Conservation (phyloP, 192 early-diverging fungal species). For the Entomortierella lignicola region DNA sequence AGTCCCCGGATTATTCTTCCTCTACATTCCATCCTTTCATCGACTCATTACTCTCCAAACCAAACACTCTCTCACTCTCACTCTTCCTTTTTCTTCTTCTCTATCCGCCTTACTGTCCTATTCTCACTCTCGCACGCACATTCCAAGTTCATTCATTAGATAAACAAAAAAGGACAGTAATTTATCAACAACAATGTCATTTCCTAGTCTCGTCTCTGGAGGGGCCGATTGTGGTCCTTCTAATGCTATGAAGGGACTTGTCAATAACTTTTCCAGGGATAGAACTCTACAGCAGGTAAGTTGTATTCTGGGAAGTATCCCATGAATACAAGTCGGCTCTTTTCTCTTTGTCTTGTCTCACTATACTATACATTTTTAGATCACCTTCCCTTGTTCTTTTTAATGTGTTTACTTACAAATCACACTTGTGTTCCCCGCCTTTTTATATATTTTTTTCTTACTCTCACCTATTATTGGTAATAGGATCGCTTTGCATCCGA, state of each 20-base stretch:
- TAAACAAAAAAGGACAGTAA: background rate
- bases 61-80: background rate
- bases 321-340: no score
- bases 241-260: constrained; percentile 80
- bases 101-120: background rate
- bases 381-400: background rate
- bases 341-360: background rate
- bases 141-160: background rate
- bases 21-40: no score
- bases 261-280: constrained; percentile 85
- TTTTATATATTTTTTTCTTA: background rate
- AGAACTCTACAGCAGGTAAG: constrained; percentile 82
- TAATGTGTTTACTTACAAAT: constrained; percentile 5
- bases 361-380: background rate
- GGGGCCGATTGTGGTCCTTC: constrained; percentile 82
- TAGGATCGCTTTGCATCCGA: constrained; percentile 43
- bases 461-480: constrained; percentile 14
- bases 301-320: no score
- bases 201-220: constrained; percentile 69
- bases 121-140: background rate
- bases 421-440: background rate
- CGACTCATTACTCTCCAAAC: background rate
- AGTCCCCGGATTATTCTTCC: background rate
- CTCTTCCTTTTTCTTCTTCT: background rate
- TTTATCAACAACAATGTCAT: constrained; percentile 43